These are phyloP conservation scores for Rhizopus sp. DNA, from an alignment of 371 early-diverging fungal species.

Conservation along the genomic window DNA sequence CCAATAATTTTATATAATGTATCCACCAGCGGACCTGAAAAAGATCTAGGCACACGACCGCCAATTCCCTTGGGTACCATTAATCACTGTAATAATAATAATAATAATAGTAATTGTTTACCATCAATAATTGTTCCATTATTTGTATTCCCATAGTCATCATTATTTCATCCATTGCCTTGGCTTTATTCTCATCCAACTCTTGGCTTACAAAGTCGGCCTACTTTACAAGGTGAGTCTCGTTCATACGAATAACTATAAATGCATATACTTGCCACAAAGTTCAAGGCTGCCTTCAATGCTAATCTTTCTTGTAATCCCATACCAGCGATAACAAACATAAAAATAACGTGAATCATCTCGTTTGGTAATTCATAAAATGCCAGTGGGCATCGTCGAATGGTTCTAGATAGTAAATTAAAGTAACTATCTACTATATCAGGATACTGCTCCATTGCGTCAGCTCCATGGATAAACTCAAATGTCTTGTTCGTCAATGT, in stretches of 20 bases:
- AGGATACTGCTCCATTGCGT: constrained; percentile 50
- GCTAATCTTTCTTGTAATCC: constrained; percentile 65
- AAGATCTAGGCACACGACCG: constrained; percentile 72
- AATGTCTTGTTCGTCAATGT: constrained; percentile 49
- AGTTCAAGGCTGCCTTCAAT: constrained; percentile 57
- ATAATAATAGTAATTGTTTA: constrained; percentile 24
- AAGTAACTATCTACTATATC: constrained; percentile 48
- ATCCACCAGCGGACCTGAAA: constrained; percentile 63
- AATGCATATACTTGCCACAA: constrained; percentile 49
- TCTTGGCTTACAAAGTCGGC: constrained; percentile 58
- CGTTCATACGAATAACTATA: neutral
- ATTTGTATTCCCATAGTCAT: constrained; percentile 54
- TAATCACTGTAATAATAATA: neutral
- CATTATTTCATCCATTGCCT: constrained; percentile 46
- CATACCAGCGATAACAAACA: constrained; percentile 59
- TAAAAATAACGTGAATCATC: constrained; percentile 51
- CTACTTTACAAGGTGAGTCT: constrained; percentile 21
- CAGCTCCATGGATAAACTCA: constrained; percentile 47
- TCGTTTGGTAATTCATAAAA: constrained; percentile 56
- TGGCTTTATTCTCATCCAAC: constrained; percentile 41
- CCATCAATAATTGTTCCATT: constrained; percentile 56
- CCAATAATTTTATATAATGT: constrained; percentile 63
- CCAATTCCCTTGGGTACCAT: constrained; percentile 60
- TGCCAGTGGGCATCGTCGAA: constrained; percentile 55
- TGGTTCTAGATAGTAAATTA: constrained; percentile 52